Base-by-base conservation (phyloP, 116 monocot genomes). In the Phalaenopsis hybrid region DNA sequence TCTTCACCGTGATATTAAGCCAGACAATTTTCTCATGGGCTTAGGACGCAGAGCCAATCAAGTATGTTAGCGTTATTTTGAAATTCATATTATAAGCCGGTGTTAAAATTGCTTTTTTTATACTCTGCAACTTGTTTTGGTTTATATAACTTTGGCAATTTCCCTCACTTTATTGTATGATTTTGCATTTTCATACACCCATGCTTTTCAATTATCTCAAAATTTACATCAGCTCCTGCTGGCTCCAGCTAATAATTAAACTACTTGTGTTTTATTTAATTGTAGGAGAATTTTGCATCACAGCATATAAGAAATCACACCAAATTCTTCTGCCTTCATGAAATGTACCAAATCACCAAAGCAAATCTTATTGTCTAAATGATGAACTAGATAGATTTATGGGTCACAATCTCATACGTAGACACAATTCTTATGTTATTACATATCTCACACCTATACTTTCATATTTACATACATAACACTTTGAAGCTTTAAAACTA, bases 11-110 rank as follows among this genome's bases (percentile, higher is more conserved):
- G 89, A 89, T 63, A 86, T 89, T 25, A 89, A 89, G 50, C 89
- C 89, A 15, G 89, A 89, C 78, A 89, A 89, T 79, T 89, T 89
- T 48, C 86, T 89, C 13, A 86, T 89, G 86, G 89, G 89, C 55
- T 82, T 86, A 78, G 89, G 86, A 31, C 86, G 84, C 17, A 86
- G 81, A 82, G 89, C 89, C 57, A 89, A 86, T 82, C 89, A 89
- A 84, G 89, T 86, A 16, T 37, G 73, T 43, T 67, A 67, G 9
- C 10, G 2, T 28, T 67, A 67, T 67, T 28, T 67, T 67, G 23
- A 67, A 67, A 67, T 67, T 67, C 8, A 28, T 31, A 67, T 7
- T 28, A 25, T 28, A 67, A 67, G 67, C 28, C 9, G 28, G 8
- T 25, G 25, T 28, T 28, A 25, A 67, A 67, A 10, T 7, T 67